Evolutionary conservation across 1,284 basidiomycete genomes (phyloP).

Genomic region (Trametes polyzona): DNA sequence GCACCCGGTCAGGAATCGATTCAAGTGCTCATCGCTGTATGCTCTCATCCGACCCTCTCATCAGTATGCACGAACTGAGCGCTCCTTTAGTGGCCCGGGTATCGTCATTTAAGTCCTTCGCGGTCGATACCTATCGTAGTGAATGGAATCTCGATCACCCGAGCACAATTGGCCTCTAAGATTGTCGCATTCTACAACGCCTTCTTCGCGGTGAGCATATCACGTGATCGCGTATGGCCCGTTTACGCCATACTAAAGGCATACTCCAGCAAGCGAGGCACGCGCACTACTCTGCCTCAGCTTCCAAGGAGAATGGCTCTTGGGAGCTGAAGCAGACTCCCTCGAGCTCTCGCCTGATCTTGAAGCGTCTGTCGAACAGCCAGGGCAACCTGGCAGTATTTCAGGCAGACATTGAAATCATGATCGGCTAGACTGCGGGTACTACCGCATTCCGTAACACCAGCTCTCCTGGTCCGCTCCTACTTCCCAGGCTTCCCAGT

Average conservation of each 20-base stretch:
- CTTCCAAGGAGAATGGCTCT: not conserved
- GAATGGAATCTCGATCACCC: not conserved
- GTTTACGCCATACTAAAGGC: not conserved
- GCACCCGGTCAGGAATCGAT: too few species aligned
- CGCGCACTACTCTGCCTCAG: not conserved
- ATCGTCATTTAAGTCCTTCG: not conserved
- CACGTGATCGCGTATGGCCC: conserved; percentile 4
- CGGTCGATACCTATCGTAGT: not conserved
- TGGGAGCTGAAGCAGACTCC: not conserved
- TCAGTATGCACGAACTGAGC: too few species aligned
- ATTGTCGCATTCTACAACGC: not conserved
- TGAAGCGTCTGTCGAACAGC: not conserved
- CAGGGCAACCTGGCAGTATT: conserved; percentile 7
- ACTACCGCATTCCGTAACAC: too few species aligned
- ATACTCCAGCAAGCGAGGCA: not conserved
- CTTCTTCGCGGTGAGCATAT: conserved; percentile 3
- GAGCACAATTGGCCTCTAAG: not conserved
- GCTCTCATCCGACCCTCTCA: too few species aligned
- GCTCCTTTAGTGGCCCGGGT: conserved; percentile 22
- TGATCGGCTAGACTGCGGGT: not conserved
- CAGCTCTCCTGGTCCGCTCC: too few species aligned
- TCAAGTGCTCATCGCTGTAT: too few species aligned
- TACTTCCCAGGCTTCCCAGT: not conserved
- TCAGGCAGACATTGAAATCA: conserved; percentile 11
- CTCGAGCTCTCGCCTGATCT: not conserved